These are phyloP conservation scores for Lachancea kluyveri DNA, from an alignment of 805 yeast species.

Conservation along the genomic window DNA sequence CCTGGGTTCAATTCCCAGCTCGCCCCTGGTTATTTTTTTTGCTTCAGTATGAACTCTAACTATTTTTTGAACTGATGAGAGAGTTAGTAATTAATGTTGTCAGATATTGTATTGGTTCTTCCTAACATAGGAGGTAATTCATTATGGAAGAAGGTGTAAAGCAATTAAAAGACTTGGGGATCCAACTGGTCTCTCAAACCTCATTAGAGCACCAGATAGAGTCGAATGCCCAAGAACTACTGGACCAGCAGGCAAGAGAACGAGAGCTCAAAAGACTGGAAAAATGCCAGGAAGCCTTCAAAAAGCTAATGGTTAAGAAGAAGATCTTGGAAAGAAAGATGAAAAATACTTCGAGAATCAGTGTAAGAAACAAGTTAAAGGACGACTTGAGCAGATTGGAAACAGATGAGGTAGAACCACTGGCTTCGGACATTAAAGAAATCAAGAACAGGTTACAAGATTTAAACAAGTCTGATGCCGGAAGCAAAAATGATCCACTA, in stretches of 20 bases:
- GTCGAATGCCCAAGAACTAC: slow-evolving; percentile 55
- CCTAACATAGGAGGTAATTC: too few relatives aligned
- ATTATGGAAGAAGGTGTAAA: slow-evolving; percentile 6
- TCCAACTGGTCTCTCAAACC: slow-evolving; percentile 69
- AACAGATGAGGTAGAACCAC: slow-evolving; percentile 44
- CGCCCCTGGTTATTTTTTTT: slow-evolving; percentile 20
- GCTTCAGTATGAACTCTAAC: too few relatives aligned
- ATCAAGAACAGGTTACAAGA: slow-evolving; percentile 42
- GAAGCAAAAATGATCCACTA: slow-evolving; percentile 16
- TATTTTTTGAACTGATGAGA: too few relatives aligned
- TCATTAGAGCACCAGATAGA: slow-evolving; percentile 73
- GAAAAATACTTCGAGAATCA: slow-evolving; percentile 53
- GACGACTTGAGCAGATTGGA: slow-evolving; percentile 49
- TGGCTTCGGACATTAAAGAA: slow-evolving; percentile 59
- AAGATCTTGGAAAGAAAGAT: slow-evolving; percentile 43
- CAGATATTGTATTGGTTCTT: too few relatives aligned
- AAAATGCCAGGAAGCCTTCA: slow-evolving; percentile 49
- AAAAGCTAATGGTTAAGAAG: slow-evolving; percentile 39
- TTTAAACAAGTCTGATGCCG: slow-evolving; percentile 13
- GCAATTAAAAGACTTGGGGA: slow-evolving; percentile 38
- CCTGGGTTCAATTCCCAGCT: slow-evolving; percentile 53
- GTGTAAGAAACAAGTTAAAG: slow-evolving; percentile 49
- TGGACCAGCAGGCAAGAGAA: slow-evolving; percentile 59
- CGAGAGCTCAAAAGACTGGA: slow-evolving; percentile 70
- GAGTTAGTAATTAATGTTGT: too few relatives aligned